Evolutionary conservation across 1,139 yeast species (phyloP).

Genomic region (Taiozyma sp.): DNA sequence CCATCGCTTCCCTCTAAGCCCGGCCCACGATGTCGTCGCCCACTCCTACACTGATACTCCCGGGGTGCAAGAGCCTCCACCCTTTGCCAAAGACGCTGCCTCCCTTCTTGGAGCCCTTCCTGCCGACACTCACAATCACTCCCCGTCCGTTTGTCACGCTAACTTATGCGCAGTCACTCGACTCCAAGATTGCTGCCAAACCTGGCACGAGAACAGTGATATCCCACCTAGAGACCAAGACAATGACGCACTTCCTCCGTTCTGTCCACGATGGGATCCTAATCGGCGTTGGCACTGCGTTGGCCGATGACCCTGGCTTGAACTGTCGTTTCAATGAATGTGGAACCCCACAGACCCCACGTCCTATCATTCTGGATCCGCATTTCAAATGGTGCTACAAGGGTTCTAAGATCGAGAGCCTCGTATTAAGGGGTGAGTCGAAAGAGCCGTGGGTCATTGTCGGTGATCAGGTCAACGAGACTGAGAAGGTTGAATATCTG

Average conservation of each 20-base stretch:
- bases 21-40: background rate
- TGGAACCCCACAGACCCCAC: conserved; percentile 29
- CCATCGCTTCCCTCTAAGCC: background rate
- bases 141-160: conserved; percentile 59
- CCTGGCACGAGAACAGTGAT: conserved; percentile 74
- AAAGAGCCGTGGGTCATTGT: conserved; percentile 61
- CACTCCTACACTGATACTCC: background rate
- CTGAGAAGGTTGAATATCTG: conserved; percentile 22
- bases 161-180: conserved; percentile 90
- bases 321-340: conserved; percentile 57
- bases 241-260: conserved; percentile 90
- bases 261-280: conserved; percentile 78
- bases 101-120: conserved; percentile 36
- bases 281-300: conserved; percentile 75
- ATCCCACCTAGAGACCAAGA: conserved; percentile 84
- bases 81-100: conserved; percentile 32
- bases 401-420: conserved; percentile 44
- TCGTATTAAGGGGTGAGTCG: conserved; percentile 42
- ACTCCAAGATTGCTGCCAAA: conserved; percentile 74
- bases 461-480: conserved; percentile 23
- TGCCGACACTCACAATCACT: background rate
- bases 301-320: conserved; percentile 86
- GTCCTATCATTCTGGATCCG: conserved; percentile 83
- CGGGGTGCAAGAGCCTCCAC: background rate
- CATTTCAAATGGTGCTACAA: conserved; percentile 47